These are phyloP conservation scores for Sungouiella thailandica DNA, from an alignment of 805 yeast genomes.

Conservation along the genomic window DNA sequence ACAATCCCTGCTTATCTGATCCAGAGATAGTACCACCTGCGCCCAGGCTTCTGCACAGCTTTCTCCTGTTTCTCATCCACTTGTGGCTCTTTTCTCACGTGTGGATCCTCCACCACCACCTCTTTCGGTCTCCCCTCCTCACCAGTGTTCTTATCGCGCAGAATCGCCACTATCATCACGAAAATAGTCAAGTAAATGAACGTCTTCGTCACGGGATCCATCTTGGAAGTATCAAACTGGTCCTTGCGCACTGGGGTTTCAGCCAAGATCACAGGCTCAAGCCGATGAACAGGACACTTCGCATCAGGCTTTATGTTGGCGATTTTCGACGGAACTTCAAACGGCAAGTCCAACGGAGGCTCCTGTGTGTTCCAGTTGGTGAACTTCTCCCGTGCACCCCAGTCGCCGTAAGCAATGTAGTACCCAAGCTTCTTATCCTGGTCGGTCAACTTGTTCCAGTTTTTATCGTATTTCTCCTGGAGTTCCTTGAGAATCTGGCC, in stretches of 20 bases:
- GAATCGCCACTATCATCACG: slow-evolving; percentile 47
- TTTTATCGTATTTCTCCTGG: slow-evolving; percentile 44
- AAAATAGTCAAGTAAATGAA: slow-evolving; percentile 46
- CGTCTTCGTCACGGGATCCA: slow-evolving; percentile 55
- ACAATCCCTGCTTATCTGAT: slow-evolving; percentile 29
- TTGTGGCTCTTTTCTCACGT: slow-evolving; percentile 10
- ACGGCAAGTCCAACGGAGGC: slow-evolving; percentile 60
- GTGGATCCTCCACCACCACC: slow-evolving; percentile 29
- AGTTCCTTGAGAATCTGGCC: slow-evolving; percentile 52
- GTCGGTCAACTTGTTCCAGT: slow-evolving; percentile 49
- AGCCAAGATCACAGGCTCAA: slow-evolving; percentile 38
- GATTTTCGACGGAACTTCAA: slow-evolving; percentile 36
- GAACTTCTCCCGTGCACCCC: slow-evolving; percentile 65
- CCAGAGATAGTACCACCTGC: slow-evolving; percentile 53
- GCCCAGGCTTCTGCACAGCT: slow-evolving; percentile 14
- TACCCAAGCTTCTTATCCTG: slow-evolving; percentile 54
- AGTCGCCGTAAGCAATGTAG: slow-evolving; percentile 62
- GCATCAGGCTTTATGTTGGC: slow-evolving; percentile 21
- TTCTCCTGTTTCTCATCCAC: slow-evolving; percentile 15
- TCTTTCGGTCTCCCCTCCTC: slow-evolving; percentile 40
- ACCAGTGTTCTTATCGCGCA: slow-evolving; percentile 50
- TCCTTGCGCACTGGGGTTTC: slow-evolving; percentile 41
- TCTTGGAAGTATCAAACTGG: slow-evolving; percentile 42
- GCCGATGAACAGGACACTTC: slow-evolving; percentile 21
- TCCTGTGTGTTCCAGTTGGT: slow-evolving; percentile 37